Percentiles rank a stretch among this genome's conserved stretches.
Conservation (phyloP, 2,329 filamentous ascomycete species). For the Fusarium subtropicale region DNA sequence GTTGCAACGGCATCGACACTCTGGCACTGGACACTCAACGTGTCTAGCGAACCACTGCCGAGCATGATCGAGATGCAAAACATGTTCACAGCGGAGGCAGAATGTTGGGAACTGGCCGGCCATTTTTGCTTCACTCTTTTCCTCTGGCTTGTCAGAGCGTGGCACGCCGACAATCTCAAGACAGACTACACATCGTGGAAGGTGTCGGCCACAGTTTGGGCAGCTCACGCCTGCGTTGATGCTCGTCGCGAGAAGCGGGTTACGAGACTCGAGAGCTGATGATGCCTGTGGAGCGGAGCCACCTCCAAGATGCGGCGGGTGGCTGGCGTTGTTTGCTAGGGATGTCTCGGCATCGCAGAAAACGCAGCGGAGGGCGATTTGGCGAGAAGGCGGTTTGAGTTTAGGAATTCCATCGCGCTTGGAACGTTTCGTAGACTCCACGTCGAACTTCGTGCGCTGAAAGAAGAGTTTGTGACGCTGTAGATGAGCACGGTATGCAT, state of each 20-base stretch:
- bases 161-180: constrained; percentile 74
- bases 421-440: constrained; percentile 78
- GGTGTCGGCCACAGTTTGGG: constrained; percentile 73
- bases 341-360: constrained; percentile 76
- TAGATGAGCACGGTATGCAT: constrained; percentile 76
- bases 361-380: constrained; percentile 80
- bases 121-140: constrained; percentile 60
- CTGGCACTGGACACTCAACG: constrained; percentile 74
- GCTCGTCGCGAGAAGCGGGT: constrained; percentile 68
- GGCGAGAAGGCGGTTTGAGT: constrained; percentile 67
- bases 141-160: constrained; percentile 68
- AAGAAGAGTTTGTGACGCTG: constrained; percentile 80
- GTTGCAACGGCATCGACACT: constrained; percentile 74
- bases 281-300: constrained; percentile 33
- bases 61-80: constrained; percentile 74
- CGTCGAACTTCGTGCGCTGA: constrained; percentile 80
- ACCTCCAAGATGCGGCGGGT: constrained; percentile 23
- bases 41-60: constrained; percentile 74
- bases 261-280: constrained; percentile 55
- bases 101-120: constrained; percentile 74
- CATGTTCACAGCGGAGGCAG: constrained; percentile 75
- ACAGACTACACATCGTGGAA: constrained; percentile 75
- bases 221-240: constrained; percentile 72
- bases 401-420: constrained; percentile 66
- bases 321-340: constrained; percentile 54